phyloP scores from a whole-genome alignment of 768 basidiomycete species.

The Termitomyces titanicus region DNA sequence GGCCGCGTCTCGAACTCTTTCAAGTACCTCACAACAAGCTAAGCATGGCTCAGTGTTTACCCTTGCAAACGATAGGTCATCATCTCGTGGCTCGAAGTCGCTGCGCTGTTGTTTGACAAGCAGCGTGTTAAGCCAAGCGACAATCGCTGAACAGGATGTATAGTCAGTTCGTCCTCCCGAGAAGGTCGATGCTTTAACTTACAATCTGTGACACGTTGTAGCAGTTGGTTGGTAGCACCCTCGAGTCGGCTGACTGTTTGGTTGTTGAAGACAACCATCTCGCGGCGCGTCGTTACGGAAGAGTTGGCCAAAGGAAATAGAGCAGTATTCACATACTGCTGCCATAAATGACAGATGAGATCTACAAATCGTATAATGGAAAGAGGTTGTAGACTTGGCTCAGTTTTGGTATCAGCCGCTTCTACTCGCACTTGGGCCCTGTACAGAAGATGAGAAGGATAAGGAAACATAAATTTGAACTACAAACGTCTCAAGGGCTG shows the following conservation, averaged over 20 bases:
- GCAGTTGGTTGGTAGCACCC: slow-evolving; percentile 70
- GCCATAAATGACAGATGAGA: slow-evolving; percentile 94
- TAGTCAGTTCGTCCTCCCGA: not conserved
- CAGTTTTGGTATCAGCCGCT: slow-evolving; percentile 66
- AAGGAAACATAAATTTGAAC: not conserved
- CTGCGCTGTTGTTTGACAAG: slow-evolving; percentile 91
- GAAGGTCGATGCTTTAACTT: slow-evolving; percentile 18
- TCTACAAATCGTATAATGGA: slow-evolving; percentile 68
- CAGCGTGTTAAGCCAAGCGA: slow-evolving; percentile 70
- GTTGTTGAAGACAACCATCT: slow-evolving; percentile 91
- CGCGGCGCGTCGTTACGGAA: slow-evolving; percentile 83
- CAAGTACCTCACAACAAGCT: slow-evolving; percentile 80
- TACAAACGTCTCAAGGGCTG: slow-evolving; percentile 90
- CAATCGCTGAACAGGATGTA: slow-evolving; percentile 44
- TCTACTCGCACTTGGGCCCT: slow-evolving; percentile 76
- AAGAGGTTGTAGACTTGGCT: slow-evolving; percentile 75
- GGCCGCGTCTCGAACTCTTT: slow-evolving; percentile 75
- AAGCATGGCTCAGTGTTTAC: slow-evolving; percentile 94
- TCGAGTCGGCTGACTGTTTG: slow-evolving; percentile 85
- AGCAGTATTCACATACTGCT: slow-evolving; percentile 90
- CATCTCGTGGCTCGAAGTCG: slow-evolving; percentile 96
- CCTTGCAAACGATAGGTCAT: slow-evolving; percentile 90
- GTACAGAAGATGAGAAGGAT: slow-evolving; percentile 9
- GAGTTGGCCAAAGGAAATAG: slow-evolving; percentile 82
- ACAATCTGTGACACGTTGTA: slow-evolving; percentile 85